These are phyloP conservation scores for Aspergillus niger DNA, from an alignment of 2,329 filamentous ascomycete species.

Conservation along the genomic window DNA sequence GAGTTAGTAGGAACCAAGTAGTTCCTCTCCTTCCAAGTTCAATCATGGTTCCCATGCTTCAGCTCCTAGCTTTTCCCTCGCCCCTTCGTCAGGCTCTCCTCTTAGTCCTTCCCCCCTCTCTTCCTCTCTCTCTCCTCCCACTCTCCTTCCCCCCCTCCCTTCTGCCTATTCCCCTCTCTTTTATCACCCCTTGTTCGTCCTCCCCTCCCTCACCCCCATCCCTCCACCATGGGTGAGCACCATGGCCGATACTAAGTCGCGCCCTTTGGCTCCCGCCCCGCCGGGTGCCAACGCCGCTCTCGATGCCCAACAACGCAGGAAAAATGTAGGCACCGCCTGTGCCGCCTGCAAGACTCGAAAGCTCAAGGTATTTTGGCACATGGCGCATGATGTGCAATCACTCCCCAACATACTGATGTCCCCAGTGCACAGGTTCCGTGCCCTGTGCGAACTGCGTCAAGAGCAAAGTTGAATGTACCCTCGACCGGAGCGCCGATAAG, in stretches of 20 bases:
- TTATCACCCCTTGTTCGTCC: not conserved
- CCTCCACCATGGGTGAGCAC: slow-evolving; percentile 14
- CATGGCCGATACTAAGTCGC: slow-evolving; percentile 22
- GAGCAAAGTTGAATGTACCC: slow-evolving; percentile 25
- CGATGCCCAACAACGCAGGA: slow-evolving; percentile 22
- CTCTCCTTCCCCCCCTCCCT: not conserved
- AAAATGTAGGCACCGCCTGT: slow-evolving; percentile 30
- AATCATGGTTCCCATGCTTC: slow-evolving; percentile 1
- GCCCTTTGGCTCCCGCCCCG: slow-evolving; percentile 20
- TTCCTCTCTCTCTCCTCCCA: not conserved
- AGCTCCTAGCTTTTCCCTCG: not conserved
- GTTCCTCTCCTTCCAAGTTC: not conserved
- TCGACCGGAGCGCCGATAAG: slow-evolving; percentile 26
- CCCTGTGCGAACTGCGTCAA: slow-evolving; percentile 28
- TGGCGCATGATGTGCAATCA: not conserved
- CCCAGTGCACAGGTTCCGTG: slow-evolving; percentile 25
- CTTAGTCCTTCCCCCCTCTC: not conserved
- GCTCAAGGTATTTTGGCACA: slow-evolving; percentile 21
- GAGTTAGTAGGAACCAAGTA: not conserved
- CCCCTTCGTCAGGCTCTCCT: no score
- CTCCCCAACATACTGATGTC: not conserved
- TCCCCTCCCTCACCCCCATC: not conserved
- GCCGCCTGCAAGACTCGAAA: slow-evolving; percentile 29
- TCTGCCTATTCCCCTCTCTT: not conserved
- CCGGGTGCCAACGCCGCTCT: slow-evolving; percentile 14